A percentile compares a stretch with the other conserved stretches of the same genome.
These are phyloP conservation scores for Raphanus raphanistrum DNA, from an alignment of 345 rosid genomes.

Conservation along the genomic window DNA sequence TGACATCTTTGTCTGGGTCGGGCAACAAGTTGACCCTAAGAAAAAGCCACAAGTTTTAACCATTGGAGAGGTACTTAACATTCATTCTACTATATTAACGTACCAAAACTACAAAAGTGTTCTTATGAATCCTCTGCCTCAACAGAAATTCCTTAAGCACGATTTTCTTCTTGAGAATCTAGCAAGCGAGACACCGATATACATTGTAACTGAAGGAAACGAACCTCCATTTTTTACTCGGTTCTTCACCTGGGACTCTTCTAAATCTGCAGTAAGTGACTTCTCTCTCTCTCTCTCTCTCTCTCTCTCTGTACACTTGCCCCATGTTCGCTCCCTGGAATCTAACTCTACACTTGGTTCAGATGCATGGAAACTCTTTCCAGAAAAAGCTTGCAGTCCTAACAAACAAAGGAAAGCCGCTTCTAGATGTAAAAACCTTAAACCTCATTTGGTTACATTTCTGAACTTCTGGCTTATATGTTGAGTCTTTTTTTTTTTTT, in stretches of 20 bases:
- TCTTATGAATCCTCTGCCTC: constrained; percentile 24
- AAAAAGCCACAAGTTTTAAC: constrained; percentile 61
- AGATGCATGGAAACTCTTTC: constrained; percentile 97
- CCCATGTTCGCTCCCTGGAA: background rate
- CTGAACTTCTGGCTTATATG: background rate
- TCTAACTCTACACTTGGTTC: constrained; percentile 25
- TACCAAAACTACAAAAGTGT: background rate
- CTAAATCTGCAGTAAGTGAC: constrained; percentile 72
- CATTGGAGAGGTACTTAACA: constrained; percentile 75
- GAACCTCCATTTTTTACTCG: constrained; percentile 98
- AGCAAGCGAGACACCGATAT: constrained; percentile 69
- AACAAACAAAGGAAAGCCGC: constrained; percentile 70
- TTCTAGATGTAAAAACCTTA: constrained; percentile 57
- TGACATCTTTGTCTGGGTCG: constrained; percentile 92
- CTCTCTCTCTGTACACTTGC: constrained; percentile 7
- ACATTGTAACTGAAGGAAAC: constrained; percentile 75
- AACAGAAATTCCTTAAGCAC: constrained; percentile 78
- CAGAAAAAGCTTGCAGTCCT: constrained; percentile 85
- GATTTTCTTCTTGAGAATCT: constrained; percentile 78
- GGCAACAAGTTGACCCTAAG: constrained; percentile 83
- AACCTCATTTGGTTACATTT: constrained; percentile 16
- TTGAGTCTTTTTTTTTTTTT: no score
- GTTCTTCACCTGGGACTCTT: constrained; percentile 90
- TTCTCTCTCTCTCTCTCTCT: constrained; percentile 14
- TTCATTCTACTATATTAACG: constrained; percentile 4